Evolutionary conservation across 1,139 yeast genomes (phyloP).

Genomic region (Pichia sp.): DNA sequence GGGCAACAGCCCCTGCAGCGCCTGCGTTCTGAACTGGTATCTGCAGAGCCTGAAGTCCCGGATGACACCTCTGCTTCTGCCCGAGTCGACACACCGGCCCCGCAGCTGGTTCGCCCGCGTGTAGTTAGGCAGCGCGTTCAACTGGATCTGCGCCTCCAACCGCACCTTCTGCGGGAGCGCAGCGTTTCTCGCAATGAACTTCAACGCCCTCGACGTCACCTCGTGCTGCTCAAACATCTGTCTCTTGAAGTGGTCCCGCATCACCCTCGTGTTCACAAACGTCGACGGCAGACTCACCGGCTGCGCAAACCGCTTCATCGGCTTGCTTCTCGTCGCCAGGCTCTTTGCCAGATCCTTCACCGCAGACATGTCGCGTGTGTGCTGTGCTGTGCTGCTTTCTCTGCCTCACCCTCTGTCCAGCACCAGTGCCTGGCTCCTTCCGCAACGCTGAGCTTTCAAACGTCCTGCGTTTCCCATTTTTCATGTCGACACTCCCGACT

Average conservation of each 20-base stretch:
- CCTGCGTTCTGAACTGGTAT: constrained; percentile 86
- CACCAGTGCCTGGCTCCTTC: too few species aligned
- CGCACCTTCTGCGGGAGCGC: constrained; percentile 83
- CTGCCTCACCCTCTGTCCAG: too few species aligned
- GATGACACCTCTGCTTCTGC: constrained; percentile 77
- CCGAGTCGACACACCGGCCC: constrained; percentile 87
- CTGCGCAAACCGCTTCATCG: constrained; percentile 32
- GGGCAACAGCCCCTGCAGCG: constrained; percentile 83
- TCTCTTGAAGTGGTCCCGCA: constrained; percentile 89
- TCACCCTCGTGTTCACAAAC: constrained; percentile 59
- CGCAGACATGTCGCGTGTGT: constrained; percentile 9
- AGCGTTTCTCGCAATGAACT: constrained; percentile 86
- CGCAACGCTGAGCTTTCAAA: too few species aligned
- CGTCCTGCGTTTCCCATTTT: too few species aligned
- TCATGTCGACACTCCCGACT: background rate
- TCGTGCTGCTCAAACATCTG: constrained; percentile 84
- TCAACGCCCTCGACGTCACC: constrained; percentile 78
- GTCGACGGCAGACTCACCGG: constrained; percentile 32
- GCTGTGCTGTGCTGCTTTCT: background rate
- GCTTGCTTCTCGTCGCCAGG: constrained; percentile 20
- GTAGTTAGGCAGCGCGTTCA: constrained; percentile 85
- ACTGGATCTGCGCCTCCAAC: constrained; percentile 88
- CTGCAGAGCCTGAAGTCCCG: constrained; percentile 85
- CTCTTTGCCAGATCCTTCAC: constrained; percentile 10
- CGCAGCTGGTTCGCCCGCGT: constrained; percentile 75